Percentiles rank a stretch among this genome's conserved stretches.
Evolutionary conservation across 2,329 filamentous ascomycete genomes (phyloP).

Genomic region (Ophiostoma ips): DNA sequence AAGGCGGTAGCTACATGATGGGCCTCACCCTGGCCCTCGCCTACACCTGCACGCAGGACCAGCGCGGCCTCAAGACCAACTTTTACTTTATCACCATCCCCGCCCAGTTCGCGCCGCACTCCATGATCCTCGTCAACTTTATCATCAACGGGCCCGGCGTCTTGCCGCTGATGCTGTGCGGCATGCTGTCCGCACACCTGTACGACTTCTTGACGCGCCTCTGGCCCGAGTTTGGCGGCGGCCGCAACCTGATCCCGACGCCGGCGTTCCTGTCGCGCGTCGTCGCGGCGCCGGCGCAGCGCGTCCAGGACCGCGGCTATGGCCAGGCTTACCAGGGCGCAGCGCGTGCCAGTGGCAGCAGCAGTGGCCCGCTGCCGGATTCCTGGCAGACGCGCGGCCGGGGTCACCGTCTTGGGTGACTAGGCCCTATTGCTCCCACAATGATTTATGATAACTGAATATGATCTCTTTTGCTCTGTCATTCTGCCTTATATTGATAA

Average conservation of each 20-base stretch:
- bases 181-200: conserved; percentile 75
- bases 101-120: conserved; percentile 66
- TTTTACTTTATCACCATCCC: conserved; percentile 79
- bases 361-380: conserved; percentile 41
- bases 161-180: conserved; percentile 53
- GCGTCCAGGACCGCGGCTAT: conserved; percentile 37
- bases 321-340: conserved; percentile 43
- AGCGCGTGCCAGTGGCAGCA: conserved; percentile 26
- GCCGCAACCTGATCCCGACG: conserved; percentile 60
- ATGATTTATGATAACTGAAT: background rate
- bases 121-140: conserved; percentile 62
- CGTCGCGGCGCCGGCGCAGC: conserved; percentile 35
- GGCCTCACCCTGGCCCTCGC: conserved; percentile 65
- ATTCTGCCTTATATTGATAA: too few species aligned
- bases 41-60: conserved; percentile 79
- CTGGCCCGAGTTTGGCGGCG: conserved; percentile 80
- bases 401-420: conserved; percentile 42
- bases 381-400: conserved; percentile 50
- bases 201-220: conserved; percentile 82
- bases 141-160: conserved; percentile 45
- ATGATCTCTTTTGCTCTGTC: background rate
- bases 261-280: conserved; percentile 57
- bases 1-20: conserved; percentile 39
- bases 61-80: conserved; percentile 58
- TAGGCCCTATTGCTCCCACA: background rate